Percentiles rank a stretch among this genome's conserved stretches.
These are phyloP conservation scores for Stephania yunnanensis DNA, from an alignment of 164 flowering plant genomes.

Conservation along the genomic window DNA sequence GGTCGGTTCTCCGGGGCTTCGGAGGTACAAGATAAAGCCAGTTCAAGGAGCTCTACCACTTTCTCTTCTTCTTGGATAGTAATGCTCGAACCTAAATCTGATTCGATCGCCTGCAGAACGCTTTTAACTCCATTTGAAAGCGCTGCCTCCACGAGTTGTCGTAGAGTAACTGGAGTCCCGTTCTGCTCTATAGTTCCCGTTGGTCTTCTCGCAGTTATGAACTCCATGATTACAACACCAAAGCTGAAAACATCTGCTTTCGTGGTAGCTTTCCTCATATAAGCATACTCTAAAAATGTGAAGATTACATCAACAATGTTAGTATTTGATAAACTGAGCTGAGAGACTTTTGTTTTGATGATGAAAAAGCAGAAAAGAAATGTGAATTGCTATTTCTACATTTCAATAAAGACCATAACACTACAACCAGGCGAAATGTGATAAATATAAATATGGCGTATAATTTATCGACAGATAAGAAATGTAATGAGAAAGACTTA, in stretches of 20 bases:
- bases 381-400: no score
- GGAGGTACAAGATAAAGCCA: conserved; percentile 56
- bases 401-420: no score
- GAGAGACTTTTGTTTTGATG: not conserved
- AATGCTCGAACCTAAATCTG: conserved; percentile 24
- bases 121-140: conserved; percentile 29
- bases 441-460: no score
- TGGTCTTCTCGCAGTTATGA: conserved; percentile 60
- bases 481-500: conserved; percentile 19
- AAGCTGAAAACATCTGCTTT: conserved; percentile 87
- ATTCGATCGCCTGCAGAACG: conserved; percentile 44
- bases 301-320: not conserved
- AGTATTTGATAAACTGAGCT: not conserved
- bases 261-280: conserved; percentile 60
- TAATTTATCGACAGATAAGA: not conserved
- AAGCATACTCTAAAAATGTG: conserved; percentile 61
- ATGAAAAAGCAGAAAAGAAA: no score
- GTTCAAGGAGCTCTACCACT: conserved; percentile 35
- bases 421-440: not conserved
- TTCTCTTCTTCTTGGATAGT: conserved; percentile 21
- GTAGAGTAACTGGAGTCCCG: conserved; percentile 47
- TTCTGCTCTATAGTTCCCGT: conserved; percentile 47
- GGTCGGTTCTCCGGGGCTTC: conserved; percentile 54
- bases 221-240: conserved; percentile 70
- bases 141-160: conserved; percentile 46